Base-by-base conservation (phyloP, 768 basidiomycete species). In the Ramaria sp. region DNA sequence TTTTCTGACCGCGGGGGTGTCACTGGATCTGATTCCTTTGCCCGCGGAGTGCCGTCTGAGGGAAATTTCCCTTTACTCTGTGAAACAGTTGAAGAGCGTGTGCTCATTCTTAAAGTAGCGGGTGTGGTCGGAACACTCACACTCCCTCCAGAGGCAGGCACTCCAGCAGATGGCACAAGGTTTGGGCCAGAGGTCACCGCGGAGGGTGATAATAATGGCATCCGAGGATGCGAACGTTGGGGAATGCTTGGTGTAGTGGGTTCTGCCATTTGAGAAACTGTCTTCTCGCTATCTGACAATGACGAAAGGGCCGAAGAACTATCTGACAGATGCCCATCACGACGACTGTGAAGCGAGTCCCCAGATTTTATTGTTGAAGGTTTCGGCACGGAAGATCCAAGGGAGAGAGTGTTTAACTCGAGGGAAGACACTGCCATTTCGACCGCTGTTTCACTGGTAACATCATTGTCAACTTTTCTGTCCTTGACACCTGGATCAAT, bases 391-490 rank as follows among this genome's bases (percentile, higher is more conserved):
- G 45, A 30, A 25, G 45, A 47, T 16, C 24, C 28, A 1, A 22
- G 18, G 2, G 6, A 28, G 22, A 8, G 8, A n/a, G 45, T 12
- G 1, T 5, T 3, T 30, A 24, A 22, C 15, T 12, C 42, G 39
- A 32, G 30, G 25, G 42, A 39, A 32, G 34, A 42, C 2, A 83
- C 69, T 20, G 85, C 87, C 83, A 85, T 88, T 34, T 88, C 83
- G 22, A 88, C 77, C 65, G 82, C 73, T 39, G 77, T 34, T 34
- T 34, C 3, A 2, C 32, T 34, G 3, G 32, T 13, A 3, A 8
- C 32, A 78, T 66, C 87, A 83, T 25, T 88, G 81, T 48, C 82
- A 34, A 34, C 77, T 60, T 88, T 88, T 7, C 20, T 25, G 16
- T 28, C 2, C n/a, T 30, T 50, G 20, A 20, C 22, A 16, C 9